Percentiles rank a stretch among this genome's conserved stretches.
Conservation (phyloP, 179 eudicot species). For the Vitellaria paradoxa region DNA sequence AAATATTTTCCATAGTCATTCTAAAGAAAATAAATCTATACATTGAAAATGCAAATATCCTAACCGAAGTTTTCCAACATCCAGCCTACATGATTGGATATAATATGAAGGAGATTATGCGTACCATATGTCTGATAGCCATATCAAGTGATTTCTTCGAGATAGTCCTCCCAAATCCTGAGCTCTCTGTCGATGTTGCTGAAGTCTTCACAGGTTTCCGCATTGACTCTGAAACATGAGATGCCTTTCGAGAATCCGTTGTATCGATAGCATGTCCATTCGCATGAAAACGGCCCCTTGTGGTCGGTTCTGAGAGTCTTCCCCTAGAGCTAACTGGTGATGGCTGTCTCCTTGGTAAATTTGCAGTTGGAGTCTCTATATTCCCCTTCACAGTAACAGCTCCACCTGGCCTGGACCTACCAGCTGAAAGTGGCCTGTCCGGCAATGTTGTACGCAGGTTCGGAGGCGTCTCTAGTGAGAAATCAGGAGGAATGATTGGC, state of each 20-base stretch:
- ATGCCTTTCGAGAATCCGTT: constrained; percentile 50
- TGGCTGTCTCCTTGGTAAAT: constrained; percentile 59
- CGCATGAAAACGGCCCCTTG: constrained; percentile 45
- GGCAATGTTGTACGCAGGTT: constrained; percentile 80
- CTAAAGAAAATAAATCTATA: neutral
- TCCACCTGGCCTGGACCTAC: constrained; percentile 85
- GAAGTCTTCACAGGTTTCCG: constrained; percentile 64
- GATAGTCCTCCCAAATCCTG: constrained; percentile 86
- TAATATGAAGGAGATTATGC: constrained; percentile 8
- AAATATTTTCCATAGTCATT: neutral
- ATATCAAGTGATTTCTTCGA: constrained; percentile 94
- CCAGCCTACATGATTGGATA: neutral
- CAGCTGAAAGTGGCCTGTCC: constrained; percentile 91
- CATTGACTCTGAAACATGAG: constrained; percentile 44
- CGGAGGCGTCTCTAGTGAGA: constrained; percentile 89
- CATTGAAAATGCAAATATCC: neutral
- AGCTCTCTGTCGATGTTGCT: constrained; percentile 46
- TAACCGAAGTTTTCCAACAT: neutral
- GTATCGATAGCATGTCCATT: constrained; percentile 53
- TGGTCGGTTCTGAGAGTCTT: constrained; percentile 57
- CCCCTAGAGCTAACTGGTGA: constrained; percentile 76
- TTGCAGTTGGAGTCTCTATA: constrained; percentile 41
- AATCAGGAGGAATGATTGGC: constrained; percentile 70
- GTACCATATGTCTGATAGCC: constrained; percentile 97
- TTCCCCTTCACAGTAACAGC: constrained; percentile 51